phyloP scores from a whole-genome alignment of 2,329 filamentous ascomycete species.

The Aspergillus sp. region DNA sequence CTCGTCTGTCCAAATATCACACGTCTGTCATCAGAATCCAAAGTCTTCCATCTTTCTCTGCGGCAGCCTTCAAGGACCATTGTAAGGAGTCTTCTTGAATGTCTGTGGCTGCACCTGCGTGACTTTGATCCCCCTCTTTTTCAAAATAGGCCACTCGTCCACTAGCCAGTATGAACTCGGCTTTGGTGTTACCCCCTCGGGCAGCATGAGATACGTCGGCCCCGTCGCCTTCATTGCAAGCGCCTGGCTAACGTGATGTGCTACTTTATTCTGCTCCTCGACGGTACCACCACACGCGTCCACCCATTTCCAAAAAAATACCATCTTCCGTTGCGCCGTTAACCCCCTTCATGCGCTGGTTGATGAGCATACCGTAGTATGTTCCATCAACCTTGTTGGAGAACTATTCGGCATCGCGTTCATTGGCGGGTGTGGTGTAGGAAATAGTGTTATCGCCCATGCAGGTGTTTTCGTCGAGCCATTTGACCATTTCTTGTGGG shows the following conservation, averaged over 20 bases:
- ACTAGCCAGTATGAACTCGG: not conserved
- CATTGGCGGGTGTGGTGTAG: not conserved
- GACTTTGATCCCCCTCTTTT: not conserved
- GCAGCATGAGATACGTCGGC: not conserved
- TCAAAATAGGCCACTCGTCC: not conserved
- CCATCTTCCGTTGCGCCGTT: not conserved
- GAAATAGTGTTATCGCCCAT: not conserved
- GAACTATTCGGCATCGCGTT: not conserved
- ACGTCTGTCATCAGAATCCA: not conserved
- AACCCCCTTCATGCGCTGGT: not conserved
- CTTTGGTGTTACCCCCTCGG: not conserved
- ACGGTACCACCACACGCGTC: not conserved
- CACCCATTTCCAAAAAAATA: not conserved
- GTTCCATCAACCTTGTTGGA: not conserved
- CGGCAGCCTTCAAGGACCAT: not conserved
- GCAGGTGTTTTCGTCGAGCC: not conserved
- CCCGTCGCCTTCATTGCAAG: not conserved
- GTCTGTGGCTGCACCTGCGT: not conserved
- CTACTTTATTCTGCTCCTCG: not conserved
- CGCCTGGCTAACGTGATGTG: not conserved
- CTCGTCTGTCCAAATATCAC: not conserved
- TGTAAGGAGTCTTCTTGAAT: not conserved
- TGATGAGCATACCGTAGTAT: not conserved
- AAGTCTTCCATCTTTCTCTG: not conserved
- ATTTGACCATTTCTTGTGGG: not conserved